These are phyloP conservation scores for Lasiosphaeria miniovina DNA, from an alignment of 495 filamentous ascomycete genomes.

Conservation along the genomic window DNA sequence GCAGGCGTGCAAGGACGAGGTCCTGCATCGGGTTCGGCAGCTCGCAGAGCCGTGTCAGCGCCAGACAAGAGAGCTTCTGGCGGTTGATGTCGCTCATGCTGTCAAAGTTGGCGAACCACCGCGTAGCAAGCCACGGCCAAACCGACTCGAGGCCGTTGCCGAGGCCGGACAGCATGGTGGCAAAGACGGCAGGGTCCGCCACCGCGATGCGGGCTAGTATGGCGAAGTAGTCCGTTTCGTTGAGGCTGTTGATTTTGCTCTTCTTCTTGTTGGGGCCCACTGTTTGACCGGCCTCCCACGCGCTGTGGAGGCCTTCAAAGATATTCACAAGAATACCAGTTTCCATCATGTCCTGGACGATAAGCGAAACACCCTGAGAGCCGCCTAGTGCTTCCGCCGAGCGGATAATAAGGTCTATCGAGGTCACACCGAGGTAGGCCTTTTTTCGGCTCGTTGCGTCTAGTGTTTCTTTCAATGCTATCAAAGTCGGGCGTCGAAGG, in stretches of 20 bases:
- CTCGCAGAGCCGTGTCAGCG: slow-evolving; percentile 75
- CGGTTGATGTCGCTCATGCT: slow-evolving; percentile 69
- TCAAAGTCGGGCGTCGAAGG: slow-evolving; percentile 56
- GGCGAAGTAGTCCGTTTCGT: slow-evolving; percentile 77
- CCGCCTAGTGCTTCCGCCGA: slow-evolving; percentile 67
- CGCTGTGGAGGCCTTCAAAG: slow-evolving; percentile 66
- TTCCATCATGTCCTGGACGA: slow-evolving; percentile 67
- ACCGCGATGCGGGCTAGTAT: slow-evolving; percentile 79
- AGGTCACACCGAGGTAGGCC: slow-evolving; percentile 60
- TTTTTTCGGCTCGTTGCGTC: slow-evolving; percentile 60
- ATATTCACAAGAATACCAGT: slow-evolving; percentile 63
- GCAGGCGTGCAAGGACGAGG: slow-evolving; percentile 43
- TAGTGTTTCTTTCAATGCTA: slow-evolving; percentile 57
- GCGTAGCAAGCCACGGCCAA: slow-evolving; percentile 70
- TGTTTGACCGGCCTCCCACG: slow-evolving; percentile 69
- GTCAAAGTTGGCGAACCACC: slow-evolving; percentile 89
- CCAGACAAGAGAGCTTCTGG: slow-evolving; percentile 80
- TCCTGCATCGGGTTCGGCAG: slow-evolving; percentile 52
- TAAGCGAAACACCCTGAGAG: slow-evolving; percentile 57
- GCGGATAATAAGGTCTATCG: slow-evolving; percentile 70
- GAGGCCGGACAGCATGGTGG: slow-evolving; percentile 51
- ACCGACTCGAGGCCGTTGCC: slow-evolving; percentile 42
- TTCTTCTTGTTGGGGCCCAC: slow-evolving; percentile 68
- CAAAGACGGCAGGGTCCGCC: slow-evolving; percentile 62
- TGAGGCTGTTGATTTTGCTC: slow-evolving; percentile 60